These are phyloP conservation scores for Coemansia sp. DNA, from an alignment of 192 early-diverging fungal genomes.

Conservation along the genomic window DNA sequence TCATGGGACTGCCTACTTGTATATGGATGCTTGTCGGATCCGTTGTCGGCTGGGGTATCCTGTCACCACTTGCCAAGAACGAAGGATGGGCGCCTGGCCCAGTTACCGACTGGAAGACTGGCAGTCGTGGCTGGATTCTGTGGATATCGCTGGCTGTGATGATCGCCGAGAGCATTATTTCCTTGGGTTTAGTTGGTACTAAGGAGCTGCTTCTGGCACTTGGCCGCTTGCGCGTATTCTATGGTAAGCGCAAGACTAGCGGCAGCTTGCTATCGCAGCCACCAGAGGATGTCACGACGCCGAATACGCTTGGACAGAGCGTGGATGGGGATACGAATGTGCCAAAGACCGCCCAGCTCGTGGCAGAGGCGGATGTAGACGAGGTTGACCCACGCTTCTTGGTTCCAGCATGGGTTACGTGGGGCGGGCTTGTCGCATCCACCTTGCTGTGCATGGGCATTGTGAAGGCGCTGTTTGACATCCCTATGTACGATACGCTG, in stretches of 20 bases:
- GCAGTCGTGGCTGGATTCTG: slow-evolving; percentile 77
- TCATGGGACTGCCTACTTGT: slow-evolving; percentile 81
- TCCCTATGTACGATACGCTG: slow-evolving; percentile 69
- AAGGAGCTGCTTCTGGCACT: slow-evolving; percentile 40
- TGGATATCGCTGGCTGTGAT: slow-evolving; percentile 82
- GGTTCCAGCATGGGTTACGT: slow-evolving; percentile 66
- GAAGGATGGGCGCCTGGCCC: slow-evolving; percentile 76
- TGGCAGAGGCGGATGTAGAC: slow-evolving; percentile 6
- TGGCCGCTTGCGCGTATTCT: slow-evolving; percentile 13
- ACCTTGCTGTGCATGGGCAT: slow-evolving; percentile 65
- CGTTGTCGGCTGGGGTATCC: slow-evolving; percentile 73
- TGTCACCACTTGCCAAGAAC: slow-evolving; percentile 70
- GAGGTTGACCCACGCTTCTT: slow-evolving; percentile 55
- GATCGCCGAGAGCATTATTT: slow-evolving; percentile 74
- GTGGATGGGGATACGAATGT: neutral
- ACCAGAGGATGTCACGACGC: neutral
- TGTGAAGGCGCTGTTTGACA: slow-evolving; percentile 68
- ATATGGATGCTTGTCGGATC: slow-evolving; percentile 73
- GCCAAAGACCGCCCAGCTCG: neutral
- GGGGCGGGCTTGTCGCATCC: slow-evolving; percentile 68
- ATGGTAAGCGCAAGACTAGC: neutral
- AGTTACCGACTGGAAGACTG: slow-evolving; percentile 70
- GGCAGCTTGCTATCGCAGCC: neutral
- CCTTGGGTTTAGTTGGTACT: slow-evolving; percentile 59
- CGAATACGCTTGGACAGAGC: neutral